phyloP scores from a whole-genome alignment of 2,329 filamentous ascomycete species.

The Pseudopithomyces maydicus region DNA sequence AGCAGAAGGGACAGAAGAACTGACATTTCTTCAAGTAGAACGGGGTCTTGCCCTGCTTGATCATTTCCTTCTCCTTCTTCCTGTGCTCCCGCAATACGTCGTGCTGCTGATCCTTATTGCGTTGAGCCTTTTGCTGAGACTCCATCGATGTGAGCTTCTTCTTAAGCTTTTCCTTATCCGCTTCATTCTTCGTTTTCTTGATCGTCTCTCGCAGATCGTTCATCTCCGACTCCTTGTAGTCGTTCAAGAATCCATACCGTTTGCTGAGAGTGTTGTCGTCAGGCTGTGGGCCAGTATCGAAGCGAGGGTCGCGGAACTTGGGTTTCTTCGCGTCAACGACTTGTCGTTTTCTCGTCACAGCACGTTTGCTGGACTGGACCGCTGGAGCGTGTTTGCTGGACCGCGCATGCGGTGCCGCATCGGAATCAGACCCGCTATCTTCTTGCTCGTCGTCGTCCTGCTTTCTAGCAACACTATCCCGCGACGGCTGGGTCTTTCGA shows the following conservation, averaged over 20 bases:
- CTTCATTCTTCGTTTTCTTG: conserved; percentile 68
- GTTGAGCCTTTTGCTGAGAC: conserved; percentile 72
- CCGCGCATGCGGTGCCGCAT: conserved; percentile 50
- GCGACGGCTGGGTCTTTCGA: not conserved
- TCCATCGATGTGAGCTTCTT: conserved; percentile 77
- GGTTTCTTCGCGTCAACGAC: conserved; percentile 69
- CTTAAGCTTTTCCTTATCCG: conserved; percentile 72
- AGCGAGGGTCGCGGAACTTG: conserved; percentile 78
- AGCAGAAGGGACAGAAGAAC: conserved; percentile 8
- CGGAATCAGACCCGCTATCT: conserved; percentile 36
- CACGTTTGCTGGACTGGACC: conserved; percentile 79
- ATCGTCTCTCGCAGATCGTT: conserved; percentile 71
- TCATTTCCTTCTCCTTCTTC: conserved; percentile 79
- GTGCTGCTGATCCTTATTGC: conserved; percentile 71
- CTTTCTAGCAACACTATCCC: conserved; percentile 17
- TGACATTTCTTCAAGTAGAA: conserved; percentile 85
- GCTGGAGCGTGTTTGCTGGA: conserved; percentile 88
- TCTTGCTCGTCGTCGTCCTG: conserved; percentile 41
- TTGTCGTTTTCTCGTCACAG: conserved; percentile 79
- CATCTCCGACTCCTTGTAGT: conserved; percentile 86
- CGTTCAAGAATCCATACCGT: conserved; percentile 86
- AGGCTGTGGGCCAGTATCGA: conserved; percentile 66
- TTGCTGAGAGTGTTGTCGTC: conserved; percentile 67
- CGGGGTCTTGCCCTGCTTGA: conserved; percentile 87
- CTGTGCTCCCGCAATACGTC: conserved; percentile 76